Percentiles rank a stretch among this genome's conserved stretches.
Evolutionary conservation across 805 yeast species (phyloP).

Genomic region (Starmerella bombi): DNA sequence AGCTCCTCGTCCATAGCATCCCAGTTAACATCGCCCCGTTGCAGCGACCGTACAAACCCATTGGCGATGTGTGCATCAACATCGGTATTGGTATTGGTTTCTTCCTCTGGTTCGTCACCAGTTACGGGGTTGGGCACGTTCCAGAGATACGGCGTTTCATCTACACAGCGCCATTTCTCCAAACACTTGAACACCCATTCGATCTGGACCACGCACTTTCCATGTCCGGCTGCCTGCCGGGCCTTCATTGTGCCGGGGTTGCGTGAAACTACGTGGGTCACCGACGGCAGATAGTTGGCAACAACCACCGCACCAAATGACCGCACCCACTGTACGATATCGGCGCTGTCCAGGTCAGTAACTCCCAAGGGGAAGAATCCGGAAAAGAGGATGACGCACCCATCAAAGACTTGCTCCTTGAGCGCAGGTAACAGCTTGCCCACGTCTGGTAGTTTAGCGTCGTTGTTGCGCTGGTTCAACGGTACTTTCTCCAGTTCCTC

Average conservation of each 20-base stretch:
- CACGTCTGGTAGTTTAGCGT: constrained; percentile 22
- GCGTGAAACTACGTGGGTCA: constrained; percentile 81
- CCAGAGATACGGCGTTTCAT: constrained; percentile 47
- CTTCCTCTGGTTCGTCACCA: constrained; percentile 28
- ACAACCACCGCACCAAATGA: constrained; percentile 85
- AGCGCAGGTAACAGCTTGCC: constrained; percentile 43
- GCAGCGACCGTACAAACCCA: constrained; percentile 25
- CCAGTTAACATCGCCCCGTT: constrained; percentile 33
- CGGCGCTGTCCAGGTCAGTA: constrained; percentile 50
- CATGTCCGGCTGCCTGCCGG: constrained; percentile 54
- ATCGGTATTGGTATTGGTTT: constrained; percentile 33
- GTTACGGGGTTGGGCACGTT: constrained; percentile 38
- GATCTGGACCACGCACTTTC: constrained; percentile 68
- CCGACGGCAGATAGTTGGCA: constrained; percentile 50
- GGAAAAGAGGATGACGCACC: constrained; percentile 61
- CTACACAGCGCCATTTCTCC: constrained; percentile 59
- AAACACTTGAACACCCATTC: constrained; percentile 87
- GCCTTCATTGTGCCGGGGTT: constrained; percentile 76
- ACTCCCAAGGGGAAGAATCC: constrained; percentile 85
- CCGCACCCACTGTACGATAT: constrained; percentile 81
- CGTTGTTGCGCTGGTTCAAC: background rate
- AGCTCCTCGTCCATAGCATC: constrained; percentile 42
- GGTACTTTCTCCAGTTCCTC: constrained; percentile 30
- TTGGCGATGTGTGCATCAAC: constrained; percentile 35
- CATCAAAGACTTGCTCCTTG: constrained; percentile 55